Base-by-base conservation (phyloP, 1,139 yeast species). In the Blastobotrys petasosporus region DNA sequence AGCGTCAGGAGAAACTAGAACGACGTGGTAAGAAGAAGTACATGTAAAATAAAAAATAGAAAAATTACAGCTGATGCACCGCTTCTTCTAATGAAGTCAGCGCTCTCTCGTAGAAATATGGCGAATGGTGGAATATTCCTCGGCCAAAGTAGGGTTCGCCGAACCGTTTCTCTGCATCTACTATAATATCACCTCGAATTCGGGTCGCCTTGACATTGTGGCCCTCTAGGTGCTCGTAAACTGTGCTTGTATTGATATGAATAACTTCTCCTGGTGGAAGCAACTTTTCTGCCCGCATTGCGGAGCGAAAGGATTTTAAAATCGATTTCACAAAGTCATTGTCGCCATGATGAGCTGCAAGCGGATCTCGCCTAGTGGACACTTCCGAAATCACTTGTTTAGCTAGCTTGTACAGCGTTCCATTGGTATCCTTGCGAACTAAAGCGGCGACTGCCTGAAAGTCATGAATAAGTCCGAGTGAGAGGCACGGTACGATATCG, bases 1-100 rank as follows among this genome's bases (percentile, higher is more conserved):
- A 75, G 55, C 70, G 82, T 55, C 81, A 76, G 54, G 70, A 70
- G 40, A 77, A 77, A 61, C 61, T 73, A 53, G 77, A 75, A 54
- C 72, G 73, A 39, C 66, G 76, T 49, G 73, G 71, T 39, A 73
- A 71, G 57, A 66, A 20, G 25, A 20, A 20, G 25, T 20, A 20
- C 25, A 20, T 20, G 25, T 13, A 32, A 13, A 4, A 32, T 13
- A 32, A n/a, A 9, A 13, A 11, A 9, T 16, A n/a, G 9, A 13
- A 11, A 9, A 9, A n/a, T 13, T 2, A 16, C 34, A 13, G 16
- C 17, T 32, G 34, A 17, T 25, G 16, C 12, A 41, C 11, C 8
- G 45, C 37, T 15, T 59, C 53, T 42, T 60, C 64, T 40, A 62
- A 51, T 3, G 61, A 55, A 15, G 52, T 51, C 40, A 63, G 48